phyloP scores from a whole-genome alignment of 1,139 yeast species.

The Sugiyamaella sp. region DNA sequence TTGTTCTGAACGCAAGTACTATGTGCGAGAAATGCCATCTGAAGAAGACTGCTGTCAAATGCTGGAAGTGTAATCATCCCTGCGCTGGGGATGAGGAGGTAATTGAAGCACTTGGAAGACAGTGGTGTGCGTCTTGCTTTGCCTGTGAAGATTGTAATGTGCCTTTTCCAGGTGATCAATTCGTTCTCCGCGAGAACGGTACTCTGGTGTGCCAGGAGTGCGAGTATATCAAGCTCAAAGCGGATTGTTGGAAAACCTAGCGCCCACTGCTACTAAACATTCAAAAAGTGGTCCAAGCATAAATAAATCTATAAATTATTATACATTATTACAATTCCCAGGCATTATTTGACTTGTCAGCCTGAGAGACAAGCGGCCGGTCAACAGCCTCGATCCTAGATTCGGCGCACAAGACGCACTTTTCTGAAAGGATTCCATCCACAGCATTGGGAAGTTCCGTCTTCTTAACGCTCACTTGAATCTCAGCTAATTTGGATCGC shows the following conservation, averaged over 20 bases:
- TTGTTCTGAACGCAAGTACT: conserved; percentile 34
- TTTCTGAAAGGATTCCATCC: conserved; percentile 62
- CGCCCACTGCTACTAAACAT: not conserved
- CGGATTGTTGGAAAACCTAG: conserved; percentile 33
- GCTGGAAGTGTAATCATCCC: conserved; percentile 41
- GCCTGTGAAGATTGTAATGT: conserved; percentile 40
- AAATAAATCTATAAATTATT: conserved; percentile 6
- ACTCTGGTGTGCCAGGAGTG: conserved; percentile 39
- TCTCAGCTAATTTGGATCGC: conserved; percentile 60
- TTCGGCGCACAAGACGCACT: conserved; percentile 83
- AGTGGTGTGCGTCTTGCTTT: conserved; percentile 42
- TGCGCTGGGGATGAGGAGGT: conserved; percentile 34
- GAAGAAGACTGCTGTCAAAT: conserved; percentile 37
- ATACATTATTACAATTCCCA: conserved; percentile 25
- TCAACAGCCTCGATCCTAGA: conserved; percentile 72
- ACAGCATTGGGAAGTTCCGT: conserved; percentile 48
- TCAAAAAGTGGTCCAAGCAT: not conserved
- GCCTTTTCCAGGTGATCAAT: conserved; percentile 38
- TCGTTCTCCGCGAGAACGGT: conserved; percentile 42
- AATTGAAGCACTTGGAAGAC: conserved; percentile 41
- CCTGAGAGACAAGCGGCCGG: conserved; percentile 46
- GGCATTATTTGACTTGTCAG: conserved; percentile 23
- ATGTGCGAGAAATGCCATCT: conserved; percentile 39
- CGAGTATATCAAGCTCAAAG: conserved; percentile 35
- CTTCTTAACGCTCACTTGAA: conserved; percentile 46